Conservation (phyloP, 805 yeast species). For the Candida insectorum region DNA sequence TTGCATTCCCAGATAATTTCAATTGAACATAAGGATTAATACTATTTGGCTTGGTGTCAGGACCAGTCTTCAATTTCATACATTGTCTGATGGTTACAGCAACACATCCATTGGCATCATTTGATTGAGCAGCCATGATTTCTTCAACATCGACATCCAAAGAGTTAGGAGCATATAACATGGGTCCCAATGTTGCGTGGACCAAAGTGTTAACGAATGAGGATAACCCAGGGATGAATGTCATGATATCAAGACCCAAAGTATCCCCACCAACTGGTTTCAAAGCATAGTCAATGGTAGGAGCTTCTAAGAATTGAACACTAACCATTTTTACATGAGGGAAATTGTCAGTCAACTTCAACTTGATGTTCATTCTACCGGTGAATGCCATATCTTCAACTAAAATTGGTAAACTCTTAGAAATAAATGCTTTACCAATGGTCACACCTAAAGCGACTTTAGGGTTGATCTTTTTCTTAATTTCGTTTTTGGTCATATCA, state of each 20-base stretch:
- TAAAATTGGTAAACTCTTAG: constrained; percentile 71
- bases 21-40: constrained; percentile 56
- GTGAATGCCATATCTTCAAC: constrained; percentile 78
- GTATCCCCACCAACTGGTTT: constrained; percentile 90
- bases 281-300: constrained; percentile 71
- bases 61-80: constrained; percentile 41
- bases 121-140: constrained; percentile 56
- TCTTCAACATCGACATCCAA: constrained; percentile 74
- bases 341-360: constrained; percentile 59
- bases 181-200: constrained; percentile 69
- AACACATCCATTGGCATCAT: constrained; percentile 68
- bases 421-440: constrained; percentile 75
- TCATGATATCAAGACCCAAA: constrained; percentile 82
- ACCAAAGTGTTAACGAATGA: constrained; percentile 67
- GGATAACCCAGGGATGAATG: constrained; percentile 76
- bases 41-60: constrained; percentile 34
- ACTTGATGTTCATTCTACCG: constrained; percentile 63
- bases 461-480: constrained; percentile 69
- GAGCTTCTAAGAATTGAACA: constrained; percentile 72
- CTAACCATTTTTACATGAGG: constrained; percentile 79
- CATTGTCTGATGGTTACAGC: constrained; percentile 61
- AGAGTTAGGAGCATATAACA: constrained; percentile 80
- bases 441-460: constrained; percentile 79
- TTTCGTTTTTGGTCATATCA: constrained; percentile 77
- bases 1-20: constrained; percentile 34